Base-by-base conservation (phyloP, 2,329 filamentous ascomycete species). In the Neonectria hederae region DNA sequence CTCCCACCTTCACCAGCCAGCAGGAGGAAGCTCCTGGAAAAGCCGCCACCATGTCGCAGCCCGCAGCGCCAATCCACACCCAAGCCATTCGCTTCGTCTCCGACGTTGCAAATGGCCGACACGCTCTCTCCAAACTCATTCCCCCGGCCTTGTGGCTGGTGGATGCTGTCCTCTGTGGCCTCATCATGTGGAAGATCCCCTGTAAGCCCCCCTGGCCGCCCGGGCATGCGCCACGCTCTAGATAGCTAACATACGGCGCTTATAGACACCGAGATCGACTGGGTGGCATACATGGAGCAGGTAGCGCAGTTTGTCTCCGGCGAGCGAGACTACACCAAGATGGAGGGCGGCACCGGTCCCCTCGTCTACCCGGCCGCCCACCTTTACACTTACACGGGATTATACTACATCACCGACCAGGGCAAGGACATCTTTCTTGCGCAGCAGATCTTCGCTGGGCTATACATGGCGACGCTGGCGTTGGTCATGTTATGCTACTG, bases 281-380 rank as follows among this genome's bases (percentile, higher is more conserved):
- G 95, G 95, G 87, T 86, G 63, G 93, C 96, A 0, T 99, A 99
- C 79, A 98, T 99, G 94, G 87, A 97, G 77, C 96, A 99, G 75
- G 85, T 98, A 48, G 81, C 86, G 43, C 89, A 94, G 72, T 96
- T 91, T 75, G 82, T 94, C 49, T 84, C 87, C 19, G 96, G 96
- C 74, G 94, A 98, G 83, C 89, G 92, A 76, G 91, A 97, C 79
- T 99, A 99, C 79, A 88, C 88, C 65, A 86, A 89, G 62, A 94
- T 99, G 76, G 87, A 90, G 75, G 96, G 96, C 71, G 91, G 89
- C 64, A 99, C 96, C 0, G 96, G 96, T 1, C 96, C 96, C 3
- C 85, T 98, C 54, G 96, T 99, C 65, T 99, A 99, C 80, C 96
- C 96, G 21, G 96, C 93, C 38, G 92, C 90, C 4, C 96, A 99